phyloP scores from a whole-genome alignment of 345 rosid genomes.

The Aurinia saxatilis region DNA sequence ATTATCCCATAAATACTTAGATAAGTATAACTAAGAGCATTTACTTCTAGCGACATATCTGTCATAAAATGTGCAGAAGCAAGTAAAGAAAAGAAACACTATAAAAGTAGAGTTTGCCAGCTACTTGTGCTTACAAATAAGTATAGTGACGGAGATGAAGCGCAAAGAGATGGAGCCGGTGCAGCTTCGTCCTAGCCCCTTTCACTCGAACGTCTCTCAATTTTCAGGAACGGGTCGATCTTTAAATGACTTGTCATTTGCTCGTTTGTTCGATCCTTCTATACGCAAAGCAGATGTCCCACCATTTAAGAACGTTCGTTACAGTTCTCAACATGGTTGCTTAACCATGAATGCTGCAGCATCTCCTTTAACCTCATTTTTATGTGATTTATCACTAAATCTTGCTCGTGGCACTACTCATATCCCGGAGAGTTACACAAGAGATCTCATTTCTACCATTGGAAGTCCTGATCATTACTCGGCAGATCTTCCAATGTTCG shows the following conservation, averaged over 20 bases:
- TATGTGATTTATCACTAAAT: not conserved
- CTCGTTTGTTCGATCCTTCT: not conserved
- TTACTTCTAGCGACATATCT: not conserved
- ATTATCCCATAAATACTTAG: not conserved
- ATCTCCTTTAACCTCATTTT: not conserved
- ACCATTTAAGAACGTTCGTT: slow-evolving; percentile 7
- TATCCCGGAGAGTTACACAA: slow-evolving; percentile 6
- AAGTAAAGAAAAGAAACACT: not conserved
- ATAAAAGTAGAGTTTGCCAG: not conserved
- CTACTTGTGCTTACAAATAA: not conserved
- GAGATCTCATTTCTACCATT: slow-evolving; percentile 23
- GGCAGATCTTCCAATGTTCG: not conserved
- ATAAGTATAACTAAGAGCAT: slow-evolving; percentile 8
- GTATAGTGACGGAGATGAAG: not conserved
- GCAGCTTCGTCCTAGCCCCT: not conserved
- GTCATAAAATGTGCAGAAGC: not conserved
- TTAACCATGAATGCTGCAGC: not conserved
- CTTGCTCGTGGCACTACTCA: not conserved
- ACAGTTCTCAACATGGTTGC: slow-evolving; percentile 20
- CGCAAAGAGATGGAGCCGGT: not conserved
- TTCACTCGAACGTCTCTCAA: not conserved
- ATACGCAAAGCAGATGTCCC: not conserved
- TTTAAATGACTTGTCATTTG: not conserved
- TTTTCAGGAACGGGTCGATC: not conserved
- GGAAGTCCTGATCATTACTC: not conserved